These are phyloP conservation scores for Diddensiella caesifluorescens DNA, from an alignment of 805 yeast species.

Conservation along the genomic window DNA sequence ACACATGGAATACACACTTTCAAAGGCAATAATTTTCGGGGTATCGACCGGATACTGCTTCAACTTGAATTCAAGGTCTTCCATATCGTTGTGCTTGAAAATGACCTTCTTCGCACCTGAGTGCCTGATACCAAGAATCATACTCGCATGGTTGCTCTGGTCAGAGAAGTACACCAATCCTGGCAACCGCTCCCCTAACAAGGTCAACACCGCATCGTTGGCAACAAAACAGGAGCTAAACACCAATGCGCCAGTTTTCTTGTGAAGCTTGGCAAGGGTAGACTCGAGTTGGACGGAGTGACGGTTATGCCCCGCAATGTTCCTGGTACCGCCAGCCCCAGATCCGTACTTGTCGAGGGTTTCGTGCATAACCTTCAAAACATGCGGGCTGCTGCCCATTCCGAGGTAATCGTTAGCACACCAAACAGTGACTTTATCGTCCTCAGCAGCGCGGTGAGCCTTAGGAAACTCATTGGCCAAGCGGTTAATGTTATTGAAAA, in stretches of 20 bases:
- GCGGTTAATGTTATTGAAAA: conserved; percentile 94
- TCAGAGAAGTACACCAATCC: conserved; percentile 90
- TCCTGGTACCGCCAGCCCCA: conserved; percentile 99
- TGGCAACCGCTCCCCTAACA: conserved; percentile 85
- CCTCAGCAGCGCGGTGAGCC: conserved; percentile 75
- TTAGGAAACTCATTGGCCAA: conserved; percentile 88
- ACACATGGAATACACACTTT: conserved; percentile 96
- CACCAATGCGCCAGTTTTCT: conserved; percentile 91
- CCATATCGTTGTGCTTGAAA: conserved; percentile 85
- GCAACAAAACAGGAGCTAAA: conserved; percentile 96
- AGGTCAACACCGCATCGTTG: conserved; percentile 87
- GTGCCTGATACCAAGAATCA: conserved; percentile 93
- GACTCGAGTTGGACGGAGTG: conserved; percentile 86
- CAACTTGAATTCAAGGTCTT: conserved; percentile 73
- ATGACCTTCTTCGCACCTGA: conserved; percentile 84
- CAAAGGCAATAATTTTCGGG: conserved; percentile 96
- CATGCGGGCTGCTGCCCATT: conserved; percentile 77
- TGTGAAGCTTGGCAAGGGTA: conserved; percentile 83
- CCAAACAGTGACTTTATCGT: conserved; percentile 95
- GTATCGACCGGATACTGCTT: conserved; percentile 75
- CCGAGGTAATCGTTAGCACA: conserved; percentile 97
- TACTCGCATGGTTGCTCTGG: conserved; percentile 92
- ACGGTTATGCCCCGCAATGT: conserved; percentile 94
- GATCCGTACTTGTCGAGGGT: conserved; percentile 89
- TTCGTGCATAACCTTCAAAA: conserved; percentile 67